Evolutionary conservation across 805 yeast genomes (phyloP), one percentile per base, ranked within the genome.

Genomic region (Tetrapisispora iriomotensis): DNA sequence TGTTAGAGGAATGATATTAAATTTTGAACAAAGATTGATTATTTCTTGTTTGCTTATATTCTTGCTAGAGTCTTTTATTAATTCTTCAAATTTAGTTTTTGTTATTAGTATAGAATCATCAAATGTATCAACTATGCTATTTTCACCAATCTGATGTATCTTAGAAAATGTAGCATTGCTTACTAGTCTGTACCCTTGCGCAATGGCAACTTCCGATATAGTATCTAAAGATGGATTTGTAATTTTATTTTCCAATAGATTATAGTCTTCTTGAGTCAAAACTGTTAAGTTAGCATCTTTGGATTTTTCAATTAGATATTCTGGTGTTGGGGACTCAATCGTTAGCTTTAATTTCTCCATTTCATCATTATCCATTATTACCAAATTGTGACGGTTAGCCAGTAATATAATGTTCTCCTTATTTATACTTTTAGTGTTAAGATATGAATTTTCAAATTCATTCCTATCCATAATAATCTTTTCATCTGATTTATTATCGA

Each of bases 321-420:
- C 50, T 14, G 23, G 36, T 1, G 55, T 37, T 12, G 65, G 66
- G 6, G 44, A 29, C 17, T 52, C 47, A 9, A 44, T 46, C 12
- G 33, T 33, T 1, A 45, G 20, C 22, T 51, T 44, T 29, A 61
- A 36, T 1, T 40, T 37, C 26, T 53, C 47, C 23, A 53, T 48
- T 19, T 60, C 62, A 3, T 42, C 43, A 3, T 28, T 28, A n/a
- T 44, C 37, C 13, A 40, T n/a, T 8, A 32, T 36, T 6, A 36
- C 28, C 6, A 30, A 25, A 9, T 30, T 24, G 1, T 30, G 23
- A 2, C 14, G 14, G n/a, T 12, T 25, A 15, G 35, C 39, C n/a
- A 19, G 7, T 19, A 19, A n/a, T 6, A 30, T 30, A n/a, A 30
- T 18, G 12, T 13, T 30, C 4, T 24, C 24, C 2, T 29, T 30